Percentiles rank a stretch among this genome's conserved stretches.
These are phyloP conservation scores for Cymbidium sinense DNA, from an alignment of 106 monocot species.

Conservation along the genomic window DNA sequence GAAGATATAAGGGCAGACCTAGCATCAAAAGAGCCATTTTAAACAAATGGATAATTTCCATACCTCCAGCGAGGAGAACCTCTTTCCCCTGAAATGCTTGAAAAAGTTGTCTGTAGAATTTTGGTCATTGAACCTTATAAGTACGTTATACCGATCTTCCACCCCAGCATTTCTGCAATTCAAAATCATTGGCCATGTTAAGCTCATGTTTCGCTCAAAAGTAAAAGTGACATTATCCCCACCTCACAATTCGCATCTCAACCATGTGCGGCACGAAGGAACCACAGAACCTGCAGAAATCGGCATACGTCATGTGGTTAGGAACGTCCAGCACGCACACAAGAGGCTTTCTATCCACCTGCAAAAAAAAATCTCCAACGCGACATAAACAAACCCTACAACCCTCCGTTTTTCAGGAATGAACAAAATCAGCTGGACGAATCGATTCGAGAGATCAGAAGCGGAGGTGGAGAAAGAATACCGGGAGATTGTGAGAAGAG, in stretches of 20 bases:
- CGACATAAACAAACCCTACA: background rate
- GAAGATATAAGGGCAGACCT: background rate
- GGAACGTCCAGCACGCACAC: slow-evolving; percentile 81
- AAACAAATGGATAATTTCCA: background rate
- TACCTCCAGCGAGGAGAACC: slow-evolving; percentile 89
- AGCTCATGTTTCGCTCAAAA: background rate
- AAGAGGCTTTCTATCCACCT: slow-evolving; percentile 74
- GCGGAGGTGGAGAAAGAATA: slow-evolving; percentile 9
- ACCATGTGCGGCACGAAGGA: slow-evolving; percentile 73
- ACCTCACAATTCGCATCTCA: slow-evolving; percentile 93
- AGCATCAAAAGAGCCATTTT: background rate
- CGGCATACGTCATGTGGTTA: slow-evolving; percentile 97
- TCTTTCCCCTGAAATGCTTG: slow-evolving; percentile 68
- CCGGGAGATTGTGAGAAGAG: slow-evolving; percentile 35
- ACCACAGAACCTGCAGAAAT: slow-evolving; percentile 85
- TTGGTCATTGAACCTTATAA: slow-evolving; percentile 75
- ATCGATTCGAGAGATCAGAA: background rate
- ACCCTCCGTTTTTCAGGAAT: background rate
- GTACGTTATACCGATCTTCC: slow-evolving; percentile 75
- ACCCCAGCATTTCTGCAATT: slow-evolving; percentile 57
- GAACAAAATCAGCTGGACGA: background rate
- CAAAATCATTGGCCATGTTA: background rate
- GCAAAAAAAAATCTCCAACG: slow-evolving; percentile 8
- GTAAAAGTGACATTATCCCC: background rate
- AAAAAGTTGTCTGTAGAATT: slow-evolving; percentile 68